A percentile compares a stretch with the other conserved stretches of the same genome.
Evolutionary conservation across 208 protist species (phyloP).

Genomic region (Wallacemonas collosoma): DNA sequence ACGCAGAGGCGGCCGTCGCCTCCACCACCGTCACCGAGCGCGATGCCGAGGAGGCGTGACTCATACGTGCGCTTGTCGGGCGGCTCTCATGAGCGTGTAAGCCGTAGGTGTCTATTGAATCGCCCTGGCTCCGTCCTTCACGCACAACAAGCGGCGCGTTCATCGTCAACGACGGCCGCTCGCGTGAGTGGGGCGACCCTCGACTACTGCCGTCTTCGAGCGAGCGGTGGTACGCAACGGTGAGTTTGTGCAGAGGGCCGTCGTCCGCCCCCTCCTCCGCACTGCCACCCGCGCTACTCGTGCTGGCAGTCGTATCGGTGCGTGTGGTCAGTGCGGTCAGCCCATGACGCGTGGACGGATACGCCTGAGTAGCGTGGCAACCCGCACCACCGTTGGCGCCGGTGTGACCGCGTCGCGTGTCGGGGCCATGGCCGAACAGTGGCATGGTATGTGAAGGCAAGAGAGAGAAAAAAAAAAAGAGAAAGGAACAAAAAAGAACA

Average conservation of each 20-base stretch:
- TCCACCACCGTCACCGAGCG: too few relatives aligned
- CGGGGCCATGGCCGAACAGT: background rate
- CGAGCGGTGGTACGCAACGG: slow-evolving; percentile 11
- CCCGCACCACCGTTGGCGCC: too few relatives aligned
- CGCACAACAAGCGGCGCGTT: slow-evolving; percentile 1
- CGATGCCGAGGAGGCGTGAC: background rate
- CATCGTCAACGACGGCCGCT: background rate
- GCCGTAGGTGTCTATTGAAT: background rate
- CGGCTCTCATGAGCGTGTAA: slow-evolving; percentile 11
- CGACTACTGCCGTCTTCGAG: background rate
- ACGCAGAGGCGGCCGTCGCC: background rate
- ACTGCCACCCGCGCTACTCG: background rate
- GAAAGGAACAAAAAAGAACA: too few relatives aligned
- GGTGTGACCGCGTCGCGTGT: background rate
- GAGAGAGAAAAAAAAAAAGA: background rate
- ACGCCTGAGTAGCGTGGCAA: too few relatives aligned
- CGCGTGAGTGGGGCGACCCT: background rate
- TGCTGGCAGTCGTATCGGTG: background rate
- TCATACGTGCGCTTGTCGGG: background rate
- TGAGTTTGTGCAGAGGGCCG: slow-evolving; percentile 12
- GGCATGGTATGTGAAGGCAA: background rate
- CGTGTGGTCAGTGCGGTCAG: background rate
- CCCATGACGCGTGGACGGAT: too few relatives aligned
- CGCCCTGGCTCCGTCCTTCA: background rate
- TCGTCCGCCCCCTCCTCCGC: background rate